phyloP scores from a whole-genome alignment of 2,329 filamentous ascomycete genomes.

The Fusarium goolgardi region DNA sequence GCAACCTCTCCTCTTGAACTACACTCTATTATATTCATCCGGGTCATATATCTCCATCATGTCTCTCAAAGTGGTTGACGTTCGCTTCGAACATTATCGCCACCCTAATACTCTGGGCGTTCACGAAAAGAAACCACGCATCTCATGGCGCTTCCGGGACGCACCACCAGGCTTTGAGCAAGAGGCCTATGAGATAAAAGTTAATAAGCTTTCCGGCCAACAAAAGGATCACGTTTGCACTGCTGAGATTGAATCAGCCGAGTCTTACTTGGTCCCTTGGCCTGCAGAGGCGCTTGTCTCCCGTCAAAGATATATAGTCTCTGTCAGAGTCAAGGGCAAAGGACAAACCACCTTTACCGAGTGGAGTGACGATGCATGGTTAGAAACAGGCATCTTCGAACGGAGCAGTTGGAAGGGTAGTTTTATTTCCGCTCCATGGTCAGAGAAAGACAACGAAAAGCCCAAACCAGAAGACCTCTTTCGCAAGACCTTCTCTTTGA shows the following conservation, averaged over 20 bases:
- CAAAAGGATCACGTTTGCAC: not conserved
- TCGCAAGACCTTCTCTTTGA: constrained; percentile 18
- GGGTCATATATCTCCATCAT: constrained; percentile 1
- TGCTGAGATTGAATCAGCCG: not conserved
- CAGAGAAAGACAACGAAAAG: constrained; percentile 19
- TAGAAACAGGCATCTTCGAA: constrained; percentile 32
- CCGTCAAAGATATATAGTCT: constrained; percentile 15
- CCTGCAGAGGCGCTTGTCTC: constrained; percentile 25
- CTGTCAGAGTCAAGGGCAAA: constrained; percentile 25
- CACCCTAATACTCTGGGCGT: constrained; percentile 26
- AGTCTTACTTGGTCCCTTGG: constrained; percentile 27
- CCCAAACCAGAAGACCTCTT: constrained; percentile 38
- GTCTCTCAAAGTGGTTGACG: constrained; percentile 25
- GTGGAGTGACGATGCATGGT: constrained; percentile 30
- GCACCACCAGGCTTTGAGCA: constrained; percentile 31
- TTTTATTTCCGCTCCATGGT: constrained; percentile 39
- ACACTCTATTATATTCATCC: not conserved
- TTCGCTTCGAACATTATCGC: constrained; percentile 38
- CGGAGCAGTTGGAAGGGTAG: constrained; percentile 26
- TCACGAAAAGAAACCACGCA: constrained; percentile 32
- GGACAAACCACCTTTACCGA: not conserved
- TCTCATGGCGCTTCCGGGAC: constrained; percentile 36
- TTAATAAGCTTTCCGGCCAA: not conserved
- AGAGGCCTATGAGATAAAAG: constrained; percentile 28
- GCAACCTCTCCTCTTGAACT: no score